Base-by-base conservation (phyloP, 75 land plant species). In the Picea sitchensis region DNA sequence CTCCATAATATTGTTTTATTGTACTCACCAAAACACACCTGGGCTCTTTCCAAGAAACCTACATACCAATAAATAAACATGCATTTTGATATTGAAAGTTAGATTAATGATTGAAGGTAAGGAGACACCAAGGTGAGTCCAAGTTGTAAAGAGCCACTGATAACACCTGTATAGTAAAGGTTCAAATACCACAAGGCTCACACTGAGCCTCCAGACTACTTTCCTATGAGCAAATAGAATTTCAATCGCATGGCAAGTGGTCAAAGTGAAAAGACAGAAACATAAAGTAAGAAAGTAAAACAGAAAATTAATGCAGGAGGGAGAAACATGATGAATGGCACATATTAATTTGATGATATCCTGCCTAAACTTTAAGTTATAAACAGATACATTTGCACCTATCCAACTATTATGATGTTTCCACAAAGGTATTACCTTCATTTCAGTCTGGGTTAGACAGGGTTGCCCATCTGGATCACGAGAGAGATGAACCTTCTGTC, bases 391-490 rank as follows among this genome's bases (percentile, higher is more conserved):
- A 51, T 51, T 9, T 51, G n/a, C 15, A 20, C 15, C 20, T 38
- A 6, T 34, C 73, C 9, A 17, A 2, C 20, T 69, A 69, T 69
- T 69, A 34, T 41, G 32, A 38, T 77, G 14, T 31, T 58, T 65
- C 21, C 36, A 61, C 47, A 30, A 21, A 36, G n/a, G 3, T 8
- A 18, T 77, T 77, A 91, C 94, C 90, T 57, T 86, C 91, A 89
- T 87, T 80, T 94, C 97, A 44, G 85, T 89, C 73, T 90, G 98
- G 0, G 99, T 97, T 31, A 97, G 81, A 83, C 83, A 95, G 77
- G 94, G 89, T 75, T 90, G 82, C 73, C 99, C 99, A 80, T 95
- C 92, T 57, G 95, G 89, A 83, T 93, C 90, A 18, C 99, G 79
- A 67, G 95, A 88, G 80, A 97, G 88, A 77, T 88, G 99, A 77